Conservation (phyloP, 176 grass and related monocot genomes). For the Cenchrus fungigraminus region DNA sequence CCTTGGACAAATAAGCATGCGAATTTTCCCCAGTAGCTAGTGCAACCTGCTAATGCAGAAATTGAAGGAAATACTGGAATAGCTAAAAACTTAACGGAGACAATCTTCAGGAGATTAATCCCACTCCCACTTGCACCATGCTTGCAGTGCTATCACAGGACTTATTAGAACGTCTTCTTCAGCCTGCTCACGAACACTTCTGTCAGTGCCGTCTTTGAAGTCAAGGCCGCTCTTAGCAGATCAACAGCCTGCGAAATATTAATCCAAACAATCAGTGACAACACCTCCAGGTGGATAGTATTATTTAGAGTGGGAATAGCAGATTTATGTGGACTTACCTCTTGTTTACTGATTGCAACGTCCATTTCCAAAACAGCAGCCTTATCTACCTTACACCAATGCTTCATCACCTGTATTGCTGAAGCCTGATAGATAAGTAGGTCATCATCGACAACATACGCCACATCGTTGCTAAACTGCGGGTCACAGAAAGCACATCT, state of each 20-base stretch:
- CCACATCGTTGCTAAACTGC: neutral
- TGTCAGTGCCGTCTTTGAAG: neutral
- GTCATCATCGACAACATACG: neutral
- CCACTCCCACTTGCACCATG: neutral
- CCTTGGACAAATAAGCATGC: neutral
- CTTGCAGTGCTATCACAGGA: neutral
- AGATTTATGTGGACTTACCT: neutral
- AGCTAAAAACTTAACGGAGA: neutral
- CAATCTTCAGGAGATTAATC: neutral
- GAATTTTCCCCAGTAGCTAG: neutral
- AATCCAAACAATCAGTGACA: neutral
- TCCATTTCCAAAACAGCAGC: neutral
- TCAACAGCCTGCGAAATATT: neutral
- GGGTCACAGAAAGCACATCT: neutral
- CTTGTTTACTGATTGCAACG: neutral
- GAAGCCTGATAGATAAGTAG: neutral
- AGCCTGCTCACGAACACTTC: slow-evolving; percentile 23
- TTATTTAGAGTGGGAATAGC: neutral
- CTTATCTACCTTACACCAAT: neutral
- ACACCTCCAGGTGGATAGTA: neutral
- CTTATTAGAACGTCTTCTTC: neutral
- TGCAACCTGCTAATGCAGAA: neutral
- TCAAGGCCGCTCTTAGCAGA: neutral
- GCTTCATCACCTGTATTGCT: neutral
- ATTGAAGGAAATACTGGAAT: neutral